Percentiles rank a stretch among this genome's conserved stretches.
Evolutionary conservation across 768 basidiomycete species (phyloP).

Genomic region (Mrakia hoshinonis): DNA sequence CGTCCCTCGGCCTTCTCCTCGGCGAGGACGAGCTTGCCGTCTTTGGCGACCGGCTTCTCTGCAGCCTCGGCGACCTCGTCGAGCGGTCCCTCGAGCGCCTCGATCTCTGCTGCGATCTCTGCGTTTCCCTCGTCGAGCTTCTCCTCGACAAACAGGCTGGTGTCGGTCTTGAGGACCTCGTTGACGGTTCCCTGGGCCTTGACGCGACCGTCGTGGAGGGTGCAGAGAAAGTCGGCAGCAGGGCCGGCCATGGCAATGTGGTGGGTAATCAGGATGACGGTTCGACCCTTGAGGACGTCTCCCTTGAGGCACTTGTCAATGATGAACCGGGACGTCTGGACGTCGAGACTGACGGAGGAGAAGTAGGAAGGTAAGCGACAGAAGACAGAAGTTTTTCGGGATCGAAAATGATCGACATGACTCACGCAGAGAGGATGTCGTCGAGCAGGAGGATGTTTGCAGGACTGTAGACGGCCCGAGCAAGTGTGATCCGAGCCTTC

Average conservation of each 20-base stretch:
- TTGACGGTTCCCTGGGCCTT: conserved; percentile 36
- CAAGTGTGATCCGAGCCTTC: conserved; percentile 49
- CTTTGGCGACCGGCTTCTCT: conserved; percentile 31
- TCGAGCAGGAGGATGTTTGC: conserved; percentile 21
- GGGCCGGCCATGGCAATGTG: conserved; percentile 40
- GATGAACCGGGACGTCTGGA: conserved; percentile 49
- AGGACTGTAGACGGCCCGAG: conserved; percentile 22
- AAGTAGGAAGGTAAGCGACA: not conserved
- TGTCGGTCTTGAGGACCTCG: conserved; percentile 31
- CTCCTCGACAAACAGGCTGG: conserved; percentile 33
- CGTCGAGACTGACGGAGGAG: conserved; percentile 49
- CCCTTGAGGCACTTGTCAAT: conserved; percentile 48
- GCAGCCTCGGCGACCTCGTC: conserved; percentile 17
- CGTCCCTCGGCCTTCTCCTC: conserved; percentile 37
- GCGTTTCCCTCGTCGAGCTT: conserved; percentile 28
- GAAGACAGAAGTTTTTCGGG: not conserved
- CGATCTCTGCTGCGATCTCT: conserved; percentile 27
- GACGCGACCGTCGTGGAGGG: conserved; percentile 37
- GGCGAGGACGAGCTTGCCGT: conserved; percentile 36
- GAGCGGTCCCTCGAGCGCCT: conserved; percentile 23
- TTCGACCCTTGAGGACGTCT: conserved; percentile 48
- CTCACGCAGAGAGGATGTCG: conserved; percentile 19
- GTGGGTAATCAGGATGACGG: conserved; percentile 49
- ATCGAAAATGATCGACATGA: not conserved
- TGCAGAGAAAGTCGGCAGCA: conserved; percentile 39